phyloP scores from a whole-genome alignment of 1,284 basidiomycete species.

The Omphalotus olearius region DNA sequence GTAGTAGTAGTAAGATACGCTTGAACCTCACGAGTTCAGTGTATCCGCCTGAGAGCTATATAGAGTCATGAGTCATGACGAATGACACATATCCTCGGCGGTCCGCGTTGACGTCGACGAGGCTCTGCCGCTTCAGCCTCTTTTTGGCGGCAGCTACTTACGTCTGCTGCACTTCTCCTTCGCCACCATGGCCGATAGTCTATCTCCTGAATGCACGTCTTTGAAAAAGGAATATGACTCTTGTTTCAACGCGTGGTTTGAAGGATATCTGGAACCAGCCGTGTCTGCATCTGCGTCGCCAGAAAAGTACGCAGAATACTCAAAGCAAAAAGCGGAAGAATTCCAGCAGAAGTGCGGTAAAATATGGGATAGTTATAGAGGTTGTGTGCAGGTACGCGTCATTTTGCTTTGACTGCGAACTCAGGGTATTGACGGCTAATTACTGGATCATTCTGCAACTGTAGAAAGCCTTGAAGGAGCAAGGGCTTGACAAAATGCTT shows the following conservation, averaged over 20 bases:
- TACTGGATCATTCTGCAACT: slow-evolving; percentile 3
- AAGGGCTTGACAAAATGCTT: slow-evolving; percentile 72
- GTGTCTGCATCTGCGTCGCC: slow-evolving; percentile 35
- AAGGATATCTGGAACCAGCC: slow-evolving; percentile 86
- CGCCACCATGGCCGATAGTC: slow-evolving; percentile 59
- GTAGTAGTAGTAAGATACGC: background rate
- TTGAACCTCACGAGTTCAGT: too few species aligned
- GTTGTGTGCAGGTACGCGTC: slow-evolving; percentile 61
- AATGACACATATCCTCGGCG: background rate
- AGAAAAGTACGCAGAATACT: slow-evolving; percentile 43
- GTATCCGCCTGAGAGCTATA: too few species aligned
- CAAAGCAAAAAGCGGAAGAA: slow-evolving; percentile 64
- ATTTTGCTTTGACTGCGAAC: background rate
- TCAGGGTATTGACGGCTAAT: background rate
- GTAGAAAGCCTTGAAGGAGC: slow-evolving; percentile 80
- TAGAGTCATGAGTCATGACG: background rate
- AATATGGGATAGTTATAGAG: slow-evolving; percentile 75
- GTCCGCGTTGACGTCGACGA: background rate
- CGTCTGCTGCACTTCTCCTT: background rate
- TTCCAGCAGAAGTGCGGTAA: slow-evolving; percentile 81
- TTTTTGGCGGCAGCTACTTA: background rate
- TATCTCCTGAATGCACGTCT: slow-evolving; percentile 82
- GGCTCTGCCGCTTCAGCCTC: slow-evolving; percentile 8
- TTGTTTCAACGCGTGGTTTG: slow-evolving; percentile 97
- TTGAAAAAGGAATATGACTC: slow-evolving; percentile 87